Evolutionary conservation across 768 basidiomycete genomes (phyloP), one percentile per base, ranked within the genome.

Genomic region (Russula sp.): DNA sequence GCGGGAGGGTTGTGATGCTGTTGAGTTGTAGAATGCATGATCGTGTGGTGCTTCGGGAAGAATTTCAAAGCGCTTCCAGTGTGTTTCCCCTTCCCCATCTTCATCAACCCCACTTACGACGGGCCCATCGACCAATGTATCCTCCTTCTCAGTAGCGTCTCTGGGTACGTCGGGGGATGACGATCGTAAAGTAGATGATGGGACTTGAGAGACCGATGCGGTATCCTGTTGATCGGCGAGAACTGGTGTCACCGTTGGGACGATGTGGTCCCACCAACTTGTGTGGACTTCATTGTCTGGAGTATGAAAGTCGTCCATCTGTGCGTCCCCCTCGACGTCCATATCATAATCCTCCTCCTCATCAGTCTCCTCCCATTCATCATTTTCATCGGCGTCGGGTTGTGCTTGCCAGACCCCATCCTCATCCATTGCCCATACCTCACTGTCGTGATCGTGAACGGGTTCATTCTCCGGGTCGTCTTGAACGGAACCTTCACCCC

Each of bases 41-140:
- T 97, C 95, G 53, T 68, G 69, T 26, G 94, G 94, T 18, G 89
- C 88, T 38, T 83, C 81, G 36, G 91, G 74, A 28, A 93, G 77
- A 49, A 96, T 77, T 59, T 88, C 86, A 71, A 98, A 98, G n/a
- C 86, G 84, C 67, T 85, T 85, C 92, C 92, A 94, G 46, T 77
- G 67, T 9, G 76, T 72, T n/a, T 79, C 77, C 54, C 38, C 42
- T 4, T 75, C 73, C 22, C 79, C 79, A 56, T 72, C 72, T 32
- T 65, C 64, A 18, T 51, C 56, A n/a, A 30, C 57, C 30, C 30
- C 61, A 55, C 49, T 53, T 40, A 59, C 32, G 6, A 75, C 69
- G 16, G 60, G 59, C 24, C 68, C 75, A 36, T 71, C 66, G 46
- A 75, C 76, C 46, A 66, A 63, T 20, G 67, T 69, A 9, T 72